phyloP scores from a whole-genome alignment of 1,284 basidiomycete species.

The Irpex sp. region DNA sequence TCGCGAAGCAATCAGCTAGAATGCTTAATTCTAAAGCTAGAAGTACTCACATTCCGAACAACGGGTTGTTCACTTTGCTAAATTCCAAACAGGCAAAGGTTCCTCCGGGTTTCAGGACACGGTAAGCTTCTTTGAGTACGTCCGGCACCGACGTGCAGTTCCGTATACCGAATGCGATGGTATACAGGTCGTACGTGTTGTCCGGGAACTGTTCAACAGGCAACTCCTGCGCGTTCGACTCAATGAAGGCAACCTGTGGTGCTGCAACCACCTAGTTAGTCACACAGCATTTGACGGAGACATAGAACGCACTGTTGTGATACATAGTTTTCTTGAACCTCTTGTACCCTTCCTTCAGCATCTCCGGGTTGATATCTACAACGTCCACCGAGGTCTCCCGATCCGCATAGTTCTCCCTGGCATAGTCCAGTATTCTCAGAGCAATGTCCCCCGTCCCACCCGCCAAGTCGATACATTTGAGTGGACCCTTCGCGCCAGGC shows the following conservation, averaged over 20 bases:
- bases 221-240: conserved; percentile 91
- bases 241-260: conserved; percentile 90
- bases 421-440: conserved; percentile 89
- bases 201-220: conserved; percentile 64
- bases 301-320: conserved; percentile 75
- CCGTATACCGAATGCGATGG: conserved; percentile 97
- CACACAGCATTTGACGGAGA: conserved; percentile 6
- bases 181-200: conserved; percentile 93
- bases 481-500: conserved; percentile 71
- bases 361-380: conserved; percentile 93
- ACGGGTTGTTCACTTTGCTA: conserved; percentile 88
- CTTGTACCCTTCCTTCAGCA: conserved; percentile 92
- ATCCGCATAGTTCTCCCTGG: conserved; percentile 84
- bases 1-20: conserved; percentile 7
- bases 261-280: conserved; percentile 45
- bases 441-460: conserved; percentile 99
- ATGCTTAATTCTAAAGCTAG: background rate
- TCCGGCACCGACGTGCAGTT: conserved; percentile 95
- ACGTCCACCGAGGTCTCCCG: conserved; percentile 88
- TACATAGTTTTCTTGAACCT: conserved; percentile 96
- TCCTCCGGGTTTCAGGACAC: conserved; percentile 96
- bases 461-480: conserved; percentile 91
- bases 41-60: conserved; percentile 75
- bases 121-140: conserved; percentile 87
- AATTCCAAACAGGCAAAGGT: conserved; percentile 97